Evolutionary conservation across 1,139 yeast species (phyloP), one percentile per base, ranked within the genome.

Genomic region (Yamadazyma triangularis): DNA sequence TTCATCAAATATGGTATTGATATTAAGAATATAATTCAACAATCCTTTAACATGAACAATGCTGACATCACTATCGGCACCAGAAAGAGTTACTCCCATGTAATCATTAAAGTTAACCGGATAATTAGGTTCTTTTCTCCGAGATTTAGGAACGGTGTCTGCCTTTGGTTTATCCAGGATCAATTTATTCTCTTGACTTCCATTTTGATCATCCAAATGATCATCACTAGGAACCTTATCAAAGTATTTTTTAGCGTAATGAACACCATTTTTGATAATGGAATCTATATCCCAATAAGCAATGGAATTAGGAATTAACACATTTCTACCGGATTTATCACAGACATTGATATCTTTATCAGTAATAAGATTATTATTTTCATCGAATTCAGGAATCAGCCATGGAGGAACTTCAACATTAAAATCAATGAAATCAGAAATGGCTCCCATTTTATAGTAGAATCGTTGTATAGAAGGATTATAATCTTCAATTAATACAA

Each of bases 221-320:
- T 28, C 25, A 5, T 24, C 8, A 8, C 12, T 14, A 8, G 40
- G 44, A 7, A 45, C 39, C 11, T 34, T 36, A 15, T 40, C 18
- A 30, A 48, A 48, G 13, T 33, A 34, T 13, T 37, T 28, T 14
- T 40, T 36, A 4, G 28, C 14, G 25, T 44, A 51, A 11, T 30
- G 25, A 3, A 36, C 35, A 12, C 35, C 35, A 23, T 48, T 42
- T 15, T 42, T 38, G 4, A 32, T 27, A 14, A 56, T 37, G n/a
- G 53, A 39, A 13, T 44, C 41, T 11, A 70, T 48, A 25, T 58
- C 64, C 77, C 77, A 72, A 38, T 63, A 66, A 6, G 72, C 60
- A 25, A 71, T 64, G 2, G 73, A 65, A 41, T 70, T 70, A 1
- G 77, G 75, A 24, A 65, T 60, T 23, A 70, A 48, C 2, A 68